These are phyloP conservation scores for Chenopodium berlandieri DNA, from an alignment of 148 eudicot species.

Conservation along the genomic window DNA sequence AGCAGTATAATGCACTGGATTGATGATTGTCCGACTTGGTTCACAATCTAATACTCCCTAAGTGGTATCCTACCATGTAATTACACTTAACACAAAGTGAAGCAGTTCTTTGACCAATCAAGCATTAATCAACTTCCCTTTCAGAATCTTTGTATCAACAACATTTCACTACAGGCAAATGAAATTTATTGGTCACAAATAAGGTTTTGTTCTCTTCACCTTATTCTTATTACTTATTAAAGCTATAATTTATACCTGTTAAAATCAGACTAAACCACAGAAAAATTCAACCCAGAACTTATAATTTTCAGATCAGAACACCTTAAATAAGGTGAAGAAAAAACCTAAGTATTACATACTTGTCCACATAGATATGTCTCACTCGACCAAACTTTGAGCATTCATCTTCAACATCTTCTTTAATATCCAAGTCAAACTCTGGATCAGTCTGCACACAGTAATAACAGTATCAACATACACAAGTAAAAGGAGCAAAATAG, in stretches of 20 bases:
- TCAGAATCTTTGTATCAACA: not conserved
- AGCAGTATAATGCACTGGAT: not conserved
- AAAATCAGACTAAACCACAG: too few relatives aligned
- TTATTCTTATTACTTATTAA: too few relatives aligned
- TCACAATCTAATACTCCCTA: not conserved
- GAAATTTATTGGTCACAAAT: not conserved
- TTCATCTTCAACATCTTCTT: constrained; percentile 79
- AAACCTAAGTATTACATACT: constrained; percentile 36
- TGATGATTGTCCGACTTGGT: not conserved
- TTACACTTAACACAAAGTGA: too few relatives aligned
- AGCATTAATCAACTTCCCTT: not conserved
- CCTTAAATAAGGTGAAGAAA: too few relatives aligned
- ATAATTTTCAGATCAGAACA: too few relatives aligned
- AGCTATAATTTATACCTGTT: too few relatives aligned
- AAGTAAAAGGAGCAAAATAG: not conserved
- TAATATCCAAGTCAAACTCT: constrained; percentile 82
- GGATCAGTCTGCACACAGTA: constrained; percentile 65
- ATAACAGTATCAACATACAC: constrained; percentile 7
- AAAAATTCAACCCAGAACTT: too few relatives aligned
- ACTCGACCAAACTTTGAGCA: constrained; percentile 76
- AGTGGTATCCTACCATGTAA: not conserved
- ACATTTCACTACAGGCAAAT: not conserved
- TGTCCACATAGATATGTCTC: constrained; percentile 76
- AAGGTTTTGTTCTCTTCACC: not conserved
- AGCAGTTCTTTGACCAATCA: not conserved